Evolutionary conservation across 805 yeast genomes (phyloP).

Genomic region (Vanderwaltozyma polyspora): DNA sequence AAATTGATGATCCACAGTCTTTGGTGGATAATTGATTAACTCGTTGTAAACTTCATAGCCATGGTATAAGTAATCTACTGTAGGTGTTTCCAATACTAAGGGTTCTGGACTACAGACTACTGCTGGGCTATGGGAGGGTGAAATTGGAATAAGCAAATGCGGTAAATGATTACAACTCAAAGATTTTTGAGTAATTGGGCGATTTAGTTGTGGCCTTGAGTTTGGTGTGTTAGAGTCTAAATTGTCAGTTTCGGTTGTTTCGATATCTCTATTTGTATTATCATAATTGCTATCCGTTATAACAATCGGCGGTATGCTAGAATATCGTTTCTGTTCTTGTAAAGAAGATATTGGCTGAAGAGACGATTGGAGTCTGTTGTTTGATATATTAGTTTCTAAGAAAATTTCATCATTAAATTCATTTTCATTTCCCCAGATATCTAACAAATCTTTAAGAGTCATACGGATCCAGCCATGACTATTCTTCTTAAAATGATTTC

Average conservation of each 20-base stretch:
- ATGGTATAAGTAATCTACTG: not conserved
- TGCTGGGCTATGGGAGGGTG: not conserved
- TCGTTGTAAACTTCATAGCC: constrained; percentile 1
- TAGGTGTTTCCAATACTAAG: not conserved
- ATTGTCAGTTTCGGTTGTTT: not conserved
- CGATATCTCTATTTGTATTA: not conserved
- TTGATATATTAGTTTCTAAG: too few relatives aligned
- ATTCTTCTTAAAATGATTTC: constrained; percentile 14
- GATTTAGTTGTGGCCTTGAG: too few relatives aligned
- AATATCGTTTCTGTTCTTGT: constrained; percentile 4
- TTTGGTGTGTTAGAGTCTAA: too few relatives aligned
- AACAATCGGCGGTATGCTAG: not conserved
- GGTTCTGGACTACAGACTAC: not conserved
- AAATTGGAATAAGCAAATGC: not conserved
- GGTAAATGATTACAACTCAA: constrained; percentile 13
- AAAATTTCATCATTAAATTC: not conserved
- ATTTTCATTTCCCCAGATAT: constrained; percentile 20
- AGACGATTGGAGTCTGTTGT: too few relatives aligned
- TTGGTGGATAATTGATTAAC: not conserved
- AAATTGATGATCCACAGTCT: constrained; percentile 6
- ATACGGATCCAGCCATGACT: constrained; percentile 21
- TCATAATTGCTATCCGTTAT: not conserved
- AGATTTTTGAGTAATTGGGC: constrained; percentile 8
- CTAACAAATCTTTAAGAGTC: constrained; percentile 18
- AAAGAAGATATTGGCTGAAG: constrained; percentile 3